These are phyloP conservation scores for Bruguiera gymnorhiza DNA, from an alignment of 345 rosid species.

Conservation along the genomic window DNA sequence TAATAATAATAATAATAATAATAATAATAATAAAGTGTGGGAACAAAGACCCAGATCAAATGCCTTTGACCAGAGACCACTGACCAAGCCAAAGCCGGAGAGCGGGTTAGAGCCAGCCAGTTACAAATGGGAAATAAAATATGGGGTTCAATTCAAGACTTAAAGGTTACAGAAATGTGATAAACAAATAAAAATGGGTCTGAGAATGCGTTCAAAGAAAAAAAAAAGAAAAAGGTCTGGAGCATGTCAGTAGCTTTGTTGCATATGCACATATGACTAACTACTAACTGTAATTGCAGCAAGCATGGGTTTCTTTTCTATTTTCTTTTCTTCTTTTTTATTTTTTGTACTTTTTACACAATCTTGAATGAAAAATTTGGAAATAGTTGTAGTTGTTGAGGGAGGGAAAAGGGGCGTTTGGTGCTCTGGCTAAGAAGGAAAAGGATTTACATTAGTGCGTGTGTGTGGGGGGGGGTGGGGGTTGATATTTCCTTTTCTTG, in stretches of 20 bases:
- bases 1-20: conserved; percentile 11
- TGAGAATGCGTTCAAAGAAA: background rate
- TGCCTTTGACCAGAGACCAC: conserved; percentile 33
- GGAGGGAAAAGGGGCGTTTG: no score
- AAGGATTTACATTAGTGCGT: no score
- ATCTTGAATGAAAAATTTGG: background rate
- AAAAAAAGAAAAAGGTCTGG: conserved; percentile 9
- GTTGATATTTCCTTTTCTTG: no score
- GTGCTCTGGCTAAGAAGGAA: no score
- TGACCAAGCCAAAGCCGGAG: conserved; percentile 9
- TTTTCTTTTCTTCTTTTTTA: background rate
- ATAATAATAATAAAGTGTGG: background rate
- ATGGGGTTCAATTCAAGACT: conserved; percentile 30
- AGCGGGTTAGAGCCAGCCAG: conserved; percentile 26
- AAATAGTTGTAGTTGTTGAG: no score
- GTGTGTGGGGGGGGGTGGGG: no score
- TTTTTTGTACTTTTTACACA: background rate
- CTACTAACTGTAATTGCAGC: conserved; percentile 10
- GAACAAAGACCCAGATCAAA: conserved; percentile 31
- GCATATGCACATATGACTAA: background rate
- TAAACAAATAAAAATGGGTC: background rate
- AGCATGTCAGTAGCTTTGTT: conserved; percentile 34
- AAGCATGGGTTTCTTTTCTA: conserved; percentile 27
- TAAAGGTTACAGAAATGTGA: conserved; percentile 17
- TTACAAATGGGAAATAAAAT: conserved; percentile 20